A percentile compares a stretch with the other conserved stretches of the same genome.
phyloP scores from a whole-genome alignment of 768 basidiomycete genomes.

The Termitomyces sp. region DNA sequence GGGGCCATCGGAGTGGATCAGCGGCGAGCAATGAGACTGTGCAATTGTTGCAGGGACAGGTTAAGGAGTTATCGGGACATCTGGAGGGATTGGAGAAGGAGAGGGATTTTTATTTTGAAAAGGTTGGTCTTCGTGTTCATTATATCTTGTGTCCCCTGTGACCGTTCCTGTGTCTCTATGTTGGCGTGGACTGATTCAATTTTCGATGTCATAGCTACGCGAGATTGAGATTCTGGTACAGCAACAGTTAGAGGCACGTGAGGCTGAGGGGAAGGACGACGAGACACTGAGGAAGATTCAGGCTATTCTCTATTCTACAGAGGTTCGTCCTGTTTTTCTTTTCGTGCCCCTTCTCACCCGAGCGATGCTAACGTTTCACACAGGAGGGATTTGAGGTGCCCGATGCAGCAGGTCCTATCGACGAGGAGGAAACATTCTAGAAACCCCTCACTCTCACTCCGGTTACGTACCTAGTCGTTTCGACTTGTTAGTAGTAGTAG shows the following conservation, averaged over 20 bases:
- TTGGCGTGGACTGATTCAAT: neutral
- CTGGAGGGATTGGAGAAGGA: constrained; percentile 95
- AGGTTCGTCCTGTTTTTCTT: constrained; percentile 45
- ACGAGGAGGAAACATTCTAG: constrained; percentile 83
- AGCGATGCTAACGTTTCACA: neutral
- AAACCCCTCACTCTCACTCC: neutral
- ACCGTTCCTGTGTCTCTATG: neutral
- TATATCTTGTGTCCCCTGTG: neutral
- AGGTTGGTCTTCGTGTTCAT: constrained; percentile 49
- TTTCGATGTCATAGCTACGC: constrained; percentile 59
- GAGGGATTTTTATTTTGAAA: constrained; percentile 97
- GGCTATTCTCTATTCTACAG: constrained; percentile 91
- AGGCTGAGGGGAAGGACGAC: constrained; percentile 55
- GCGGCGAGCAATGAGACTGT: constrained; percentile 67
- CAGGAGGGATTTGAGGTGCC: constrained; percentile 96
- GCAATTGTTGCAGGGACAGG: constrained; percentile 66
- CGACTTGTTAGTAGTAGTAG: neutral
- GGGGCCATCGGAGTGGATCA: constrained; percentile 65
- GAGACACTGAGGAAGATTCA: constrained; percentile 74
- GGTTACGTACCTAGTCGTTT: neutral
- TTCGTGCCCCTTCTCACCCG: neutral
- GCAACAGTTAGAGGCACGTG: constrained; percentile 64
- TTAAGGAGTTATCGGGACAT: constrained; percentile 77
- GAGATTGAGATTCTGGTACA: constrained; percentile 96
- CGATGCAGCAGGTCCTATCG: constrained; percentile 48